phyloP scores from a whole-genome alignment of 495 filamentous ascomycete species.

The Thozetella sp. region DNA sequence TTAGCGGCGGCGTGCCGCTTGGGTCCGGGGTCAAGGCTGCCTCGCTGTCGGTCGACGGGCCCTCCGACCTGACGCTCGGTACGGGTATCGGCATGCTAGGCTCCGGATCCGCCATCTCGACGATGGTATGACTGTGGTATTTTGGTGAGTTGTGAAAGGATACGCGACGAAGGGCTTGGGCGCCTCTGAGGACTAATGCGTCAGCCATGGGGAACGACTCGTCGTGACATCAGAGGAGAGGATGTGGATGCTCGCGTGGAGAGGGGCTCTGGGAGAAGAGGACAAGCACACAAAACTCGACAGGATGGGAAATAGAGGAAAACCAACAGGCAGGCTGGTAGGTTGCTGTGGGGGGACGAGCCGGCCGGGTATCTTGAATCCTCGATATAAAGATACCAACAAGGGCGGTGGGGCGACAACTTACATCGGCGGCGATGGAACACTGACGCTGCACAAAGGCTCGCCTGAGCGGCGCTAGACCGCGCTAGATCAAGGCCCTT shows the following conservation, averaged over 20 bases:
- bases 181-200: slow-evolving; percentile 34
- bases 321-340: background rate
- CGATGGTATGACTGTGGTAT: slow-evolving; percentile 32
- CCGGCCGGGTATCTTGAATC: background rate
- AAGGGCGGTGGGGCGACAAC: background rate
- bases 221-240: slow-evolving; percentile 3
- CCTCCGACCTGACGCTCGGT: slow-evolving; percentile 36
- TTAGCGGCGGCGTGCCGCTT: slow-evolving; percentile 34
- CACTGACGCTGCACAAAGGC: too few species aligned
- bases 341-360: background rate
- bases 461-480: too few species aligned
- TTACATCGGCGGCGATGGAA: background rate
- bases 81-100: slow-evolving; percentile 26
- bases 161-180: slow-evolving; percentile 34
- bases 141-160: slow-evolving; percentile 36
- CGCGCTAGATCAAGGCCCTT: too few species aligned
- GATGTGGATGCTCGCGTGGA: background rate
- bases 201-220: slow-evolving; percentile 29
- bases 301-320: background rate
- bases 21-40: slow-evolving; percentile 40
- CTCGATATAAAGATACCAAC: slow-evolving; percentile 2
- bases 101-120: slow-evolving; percentile 50
- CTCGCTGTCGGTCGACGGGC: slow-evolving; percentile 43
- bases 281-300: background rate
- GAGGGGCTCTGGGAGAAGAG: background rate